phyloP scores from a whole-genome alignment of 192 early-diverging fungal species.

The Rhizoclosmatium globosum region DNA sequence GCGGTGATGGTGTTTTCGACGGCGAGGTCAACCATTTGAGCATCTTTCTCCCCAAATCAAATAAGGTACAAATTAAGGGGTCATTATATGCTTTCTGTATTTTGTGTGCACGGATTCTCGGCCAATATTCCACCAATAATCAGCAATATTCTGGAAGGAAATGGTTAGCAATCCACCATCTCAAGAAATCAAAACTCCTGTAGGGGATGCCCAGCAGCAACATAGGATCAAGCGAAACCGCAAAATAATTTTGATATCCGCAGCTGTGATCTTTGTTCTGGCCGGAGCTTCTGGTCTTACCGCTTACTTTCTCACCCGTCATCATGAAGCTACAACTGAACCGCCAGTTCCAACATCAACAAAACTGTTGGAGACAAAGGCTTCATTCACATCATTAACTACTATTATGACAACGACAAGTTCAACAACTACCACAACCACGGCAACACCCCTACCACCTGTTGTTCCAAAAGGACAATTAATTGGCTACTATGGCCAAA shows the following conservation, averaged over 20 bases:
- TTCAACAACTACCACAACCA: neutral
- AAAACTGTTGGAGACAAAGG: neutral
- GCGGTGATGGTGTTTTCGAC: too few species aligned
- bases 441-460: neutral
- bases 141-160: too few species aligned
- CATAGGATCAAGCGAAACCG: neutral
- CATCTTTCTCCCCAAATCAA: too few species aligned
- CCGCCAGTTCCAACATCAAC: neutral
- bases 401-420: neutral
- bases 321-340: neutral
- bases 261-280: neutral
- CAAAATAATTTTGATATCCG: neutral
- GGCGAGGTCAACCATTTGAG: too few species aligned
- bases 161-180: too few species aligned
- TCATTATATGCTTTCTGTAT: too few species aligned
- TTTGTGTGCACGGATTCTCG: too few species aligned
- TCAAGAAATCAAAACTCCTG: too few species aligned
- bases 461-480: neutral
- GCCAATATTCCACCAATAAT: too few species aligned
- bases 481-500: constrained; percentile 15
- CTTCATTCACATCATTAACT: neutral
- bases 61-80: too few species aligned
- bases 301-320: neutral
- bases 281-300: neutral
- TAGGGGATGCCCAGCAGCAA: too few species aligned